Percentiles rank a stretch among this genome's conserved stretches.
These are phyloP conservation scores for Fusarium sulawesiense DNA, from an alignment of 2,329 filamentous ascomycete species.

Conservation along the genomic window DNA sequence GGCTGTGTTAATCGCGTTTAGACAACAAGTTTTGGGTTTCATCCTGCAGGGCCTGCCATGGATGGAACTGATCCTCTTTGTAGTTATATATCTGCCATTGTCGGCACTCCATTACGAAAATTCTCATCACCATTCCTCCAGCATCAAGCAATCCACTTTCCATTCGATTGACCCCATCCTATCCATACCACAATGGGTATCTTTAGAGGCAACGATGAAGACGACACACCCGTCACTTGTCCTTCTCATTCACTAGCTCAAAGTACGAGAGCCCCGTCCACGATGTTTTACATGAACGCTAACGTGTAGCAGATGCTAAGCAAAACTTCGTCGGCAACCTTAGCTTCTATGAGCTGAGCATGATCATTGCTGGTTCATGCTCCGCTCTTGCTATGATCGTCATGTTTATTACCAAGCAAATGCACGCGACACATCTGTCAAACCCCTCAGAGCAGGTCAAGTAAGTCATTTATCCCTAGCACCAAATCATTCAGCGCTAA, in stretches of 20 bases:
- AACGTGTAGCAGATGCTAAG: slow-evolving; percentile 18
- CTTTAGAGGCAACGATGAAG: background rate
- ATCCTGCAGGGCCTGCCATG: background rate
- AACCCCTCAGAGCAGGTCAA: slow-evolving; percentile 41
- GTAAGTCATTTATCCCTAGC: background rate
- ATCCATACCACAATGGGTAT: background rate
- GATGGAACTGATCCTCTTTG: background rate
- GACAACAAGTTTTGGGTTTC: background rate
- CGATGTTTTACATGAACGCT: background rate
- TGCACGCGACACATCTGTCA: slow-evolving; percentile 37
- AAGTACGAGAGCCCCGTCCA: background rate
- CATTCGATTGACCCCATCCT: background rate
- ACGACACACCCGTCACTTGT: slow-evolving; percentile 2
- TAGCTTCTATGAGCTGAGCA: slow-evolving; percentile 32
- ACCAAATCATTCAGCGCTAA: background rate
- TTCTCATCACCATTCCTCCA: background rate
- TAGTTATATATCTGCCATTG: background rate
- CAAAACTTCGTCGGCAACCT: slow-evolving; percentile 15
- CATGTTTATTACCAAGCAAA: slow-evolving; percentile 26
- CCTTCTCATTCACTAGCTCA: slow-evolving; percentile 17
- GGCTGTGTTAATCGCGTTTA: background rate
- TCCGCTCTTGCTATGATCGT: slow-evolving; percentile 24
- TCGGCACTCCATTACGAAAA: background rate
- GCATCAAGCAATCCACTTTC: background rate
- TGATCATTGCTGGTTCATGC: slow-evolving; percentile 36